Base-by-base conservation (phyloP, 2,329 filamentous ascomycete species). In the Penicillium sp. region DNA sequence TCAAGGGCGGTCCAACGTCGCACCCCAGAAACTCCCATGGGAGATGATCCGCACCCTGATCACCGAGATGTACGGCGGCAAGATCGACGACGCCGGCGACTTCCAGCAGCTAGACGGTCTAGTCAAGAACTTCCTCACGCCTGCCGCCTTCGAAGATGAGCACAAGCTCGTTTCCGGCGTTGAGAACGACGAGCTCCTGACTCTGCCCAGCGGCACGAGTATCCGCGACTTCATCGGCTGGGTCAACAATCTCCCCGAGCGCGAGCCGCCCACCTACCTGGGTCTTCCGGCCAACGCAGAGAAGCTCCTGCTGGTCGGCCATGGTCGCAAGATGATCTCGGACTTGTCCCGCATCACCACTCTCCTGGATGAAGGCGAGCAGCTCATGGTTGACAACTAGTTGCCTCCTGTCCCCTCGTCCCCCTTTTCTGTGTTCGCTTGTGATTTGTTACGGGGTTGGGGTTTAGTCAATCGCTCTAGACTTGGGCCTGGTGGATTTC, bases 41-140 rank as follows among this genome's bases (percentile, higher is more conserved):
- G 89, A 96, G 58, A 93, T 99, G 86, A 89, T 99, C 63, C 89
- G 92, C 60, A 92, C 89, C 55, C 85, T 99, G 16, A 85, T 99
- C 58, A 90, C 89, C 1, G 94, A 98, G 78, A 98, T 93, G 63
- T 99, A 99, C 72, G 95, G 95, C 64, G 95, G 95, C 75, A 99
- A 99, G 81, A 93, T 99, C 68, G 95, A 99, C 73, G 87, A 97
- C 71, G 89, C 92, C 64, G 88, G 80, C 43, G 95, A 99, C 77
- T 96, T 95, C 75, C 79, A 80, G 53, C 83, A 88, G 46, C 85
- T 99, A 16, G 82, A 83, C 47, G 79, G 85, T 58, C 85, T 99
- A 2, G 94, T 99, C 50, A 78, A 86, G 44, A 84, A 83, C 35
- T 88, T 96, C 75, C 83, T 99, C 64, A 96, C 92, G 0, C 90